Base-by-base conservation (phyloP, 169 alveolate genomes). In the Fabrea salina region DNA sequence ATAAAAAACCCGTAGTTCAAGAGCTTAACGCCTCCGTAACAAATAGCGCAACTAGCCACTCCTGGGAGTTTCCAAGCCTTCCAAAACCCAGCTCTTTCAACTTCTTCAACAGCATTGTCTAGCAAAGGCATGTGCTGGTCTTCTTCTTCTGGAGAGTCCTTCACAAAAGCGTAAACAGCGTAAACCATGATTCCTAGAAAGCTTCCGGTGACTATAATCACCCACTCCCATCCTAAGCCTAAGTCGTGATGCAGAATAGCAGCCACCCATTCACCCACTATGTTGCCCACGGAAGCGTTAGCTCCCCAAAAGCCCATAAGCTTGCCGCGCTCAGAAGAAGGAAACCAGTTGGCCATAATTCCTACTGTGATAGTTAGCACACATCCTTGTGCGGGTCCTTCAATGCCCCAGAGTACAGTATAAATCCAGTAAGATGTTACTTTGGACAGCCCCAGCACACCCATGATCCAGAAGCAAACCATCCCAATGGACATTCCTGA, bases 21-120 rank as follows among this genome's bases (percentile, higher is more conserved):
- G 44, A 79, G 66, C 30, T 86, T 82, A 0, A 82, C 70, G 2
- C 85, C 56, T 4, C 59, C 79, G 43, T 81, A 75, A 39, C 82
- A 49, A 8, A 80, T 11, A 49, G 91, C 85, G 58, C 47, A 86
- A 19, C 54, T 35, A 6, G 67, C 32, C 0, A 86, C 91, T 35
- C 91, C 85, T 30, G 88, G 91, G 11, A 86, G 49, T 22, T 59
- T 33, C 89, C 91, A 86, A 16, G 89, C 91, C 37, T 74, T 40
- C 50, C 67, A 56, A 58, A 86, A 82, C 16, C 70, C n/a, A 19
- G 81, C 40, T 25, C 67, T 16, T 72, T 33, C 32, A n/a, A 40
- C 32, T 27, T 19, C 8, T 32, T 27, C 30, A 35, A 75, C 41
- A 6, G 39, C 67, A 32, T n/a, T 39, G 0, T 71, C 43, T 37